These are phyloP conservation scores for Tulasnella calospora DNA, from an alignment of 768 basidiomycete species.

Conservation along the genomic window DNA sequence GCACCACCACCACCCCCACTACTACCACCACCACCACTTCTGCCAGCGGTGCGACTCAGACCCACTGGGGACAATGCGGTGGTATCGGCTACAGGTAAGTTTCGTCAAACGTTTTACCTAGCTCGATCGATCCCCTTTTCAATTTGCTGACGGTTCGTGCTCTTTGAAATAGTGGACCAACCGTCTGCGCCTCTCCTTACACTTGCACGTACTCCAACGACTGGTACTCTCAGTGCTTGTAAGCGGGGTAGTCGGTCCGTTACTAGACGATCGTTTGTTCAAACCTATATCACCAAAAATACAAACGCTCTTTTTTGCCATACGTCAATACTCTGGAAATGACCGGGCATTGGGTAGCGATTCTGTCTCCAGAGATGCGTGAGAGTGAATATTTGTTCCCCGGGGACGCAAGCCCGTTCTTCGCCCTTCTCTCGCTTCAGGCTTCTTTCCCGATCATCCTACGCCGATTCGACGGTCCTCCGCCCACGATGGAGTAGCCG, in stretches of 20 bases:
- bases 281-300: background rate
- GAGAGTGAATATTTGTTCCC: too few relatives aligned
- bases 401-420: too few relatives aligned
- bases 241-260: background rate
- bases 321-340: too few relatives aligned
- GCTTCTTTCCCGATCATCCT: background rate
- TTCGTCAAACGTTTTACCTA: too few relatives aligned
- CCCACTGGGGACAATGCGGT: conserved; percentile 16
- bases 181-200: conserved; percentile 17
- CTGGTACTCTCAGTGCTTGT: conserved; percentile 26
- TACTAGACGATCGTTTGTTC: background rate
- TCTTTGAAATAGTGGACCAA: conserved; percentile 21
- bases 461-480: background rate
- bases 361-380: too few relatives aligned
- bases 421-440: too few relatives aligned
- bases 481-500: background rate
- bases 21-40: conserved; percentile 10
- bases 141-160: background rate
- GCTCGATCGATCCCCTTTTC: background rate
- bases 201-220: conserved; percentile 14
- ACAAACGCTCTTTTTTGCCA: background rate
- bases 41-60: conserved; percentile 4
- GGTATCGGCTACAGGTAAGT: background rate
- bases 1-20: background rate
- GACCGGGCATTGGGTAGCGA: too few relatives aligned